Percentiles rank a stretch among this genome's conserved stretches.
These are phyloP conservation scores for Nakazawaea ernobii DNA, from an alignment of 805 yeast species.

Conservation along the genomic window DNA sequence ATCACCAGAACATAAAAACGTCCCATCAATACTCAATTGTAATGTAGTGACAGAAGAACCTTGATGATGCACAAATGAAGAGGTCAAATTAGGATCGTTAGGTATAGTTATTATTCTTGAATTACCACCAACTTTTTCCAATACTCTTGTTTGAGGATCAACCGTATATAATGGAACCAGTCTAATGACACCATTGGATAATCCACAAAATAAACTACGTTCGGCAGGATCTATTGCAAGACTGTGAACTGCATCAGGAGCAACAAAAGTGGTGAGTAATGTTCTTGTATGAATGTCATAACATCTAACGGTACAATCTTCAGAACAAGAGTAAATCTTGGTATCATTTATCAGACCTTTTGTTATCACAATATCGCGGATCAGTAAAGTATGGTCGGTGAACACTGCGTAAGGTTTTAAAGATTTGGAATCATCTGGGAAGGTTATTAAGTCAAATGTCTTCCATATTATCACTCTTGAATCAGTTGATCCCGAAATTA, in stretches of 20 bases:
- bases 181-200: conserved; percentile 55
- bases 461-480: conserved; percentile 76
- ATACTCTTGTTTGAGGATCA: conserved; percentile 25
- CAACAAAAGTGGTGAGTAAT: conserved; percentile 66
- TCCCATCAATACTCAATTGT: conserved; percentile 67
- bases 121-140: conserved; percentile 59
- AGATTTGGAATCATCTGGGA: conserved; percentile 17
- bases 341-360: conserved; percentile 54
- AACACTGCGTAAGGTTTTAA: conserved; percentile 54
- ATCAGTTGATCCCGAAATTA: conserved; percentile 78
- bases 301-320: conserved; percentile 69
- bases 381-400: conserved; percentile 52
- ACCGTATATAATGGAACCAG: conserved; percentile 47
- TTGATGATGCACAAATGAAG: conserved; percentile 50
- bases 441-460: conserved; percentile 48
- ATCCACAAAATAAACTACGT: conserved; percentile 67
- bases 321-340: conserved; percentile 62
- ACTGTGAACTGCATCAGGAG: conserved; percentile 50
- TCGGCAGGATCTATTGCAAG: conserved; percentile 74
- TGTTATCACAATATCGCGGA: conserved; percentile 34
- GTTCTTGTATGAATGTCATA: conserved; percentile 46
- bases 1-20: conserved; percentile 69
- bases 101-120: conserved; percentile 43
- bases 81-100: conserved; percentile 43
- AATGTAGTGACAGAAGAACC: conserved; percentile 44